Base-by-base conservation (phyloP, 2,329 filamentous ascomycete genomes). In the Talaromyces rugulosus region DNA sequence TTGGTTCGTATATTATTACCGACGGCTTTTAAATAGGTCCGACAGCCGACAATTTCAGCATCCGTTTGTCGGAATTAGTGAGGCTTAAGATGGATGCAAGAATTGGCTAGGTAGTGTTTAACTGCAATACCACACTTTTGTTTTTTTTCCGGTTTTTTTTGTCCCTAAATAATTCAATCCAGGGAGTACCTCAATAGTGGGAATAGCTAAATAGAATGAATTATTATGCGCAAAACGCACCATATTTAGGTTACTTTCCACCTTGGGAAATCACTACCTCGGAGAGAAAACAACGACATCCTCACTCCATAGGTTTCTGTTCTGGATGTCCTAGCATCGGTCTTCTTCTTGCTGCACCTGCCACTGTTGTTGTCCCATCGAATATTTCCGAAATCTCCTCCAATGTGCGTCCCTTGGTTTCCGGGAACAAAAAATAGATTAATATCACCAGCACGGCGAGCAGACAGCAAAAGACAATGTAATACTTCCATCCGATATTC, bases 391-490 rank as follows among this genome's bases (percentile, higher is more conserved):
- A 81, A 74, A 84, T 81, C 64, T 84, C 76, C 66, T 83, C 81
- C 7, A 84, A 74, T 12, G 76, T 83, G 52, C 75, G 72, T 1
- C 82, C 83, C 47, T 79, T 82, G 2, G 83, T 86, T 68, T 87
- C 84, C 0, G 82, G 83, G 0, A 83, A 78, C 61, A 81, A 81
- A 42, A 79, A 67, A 71, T 70, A 82, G 0, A 80, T 78, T 77
- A 80, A 85, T 4, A 78, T 63, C 0, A 80, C 78, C 77, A 80
- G 85, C 5, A 78, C 63, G 8, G 78, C 68, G 0, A 78, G 77
- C 5, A 83, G 66, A 9, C 80, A 66, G 56, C 77, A 80, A 64
- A 87, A 88, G 75, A 88, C 87, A 56, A 85, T 75, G 67, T 87
- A 87, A 5, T 44, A 60, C 28, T 55, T 55, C 58, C 58, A 60